Percentiles rank a stretch among this genome's conserved stretches.
phyloP scores from a whole-genome alignment of 2,329 filamentous ascomycete genomes.

The Byssothecium circinans region DNA sequence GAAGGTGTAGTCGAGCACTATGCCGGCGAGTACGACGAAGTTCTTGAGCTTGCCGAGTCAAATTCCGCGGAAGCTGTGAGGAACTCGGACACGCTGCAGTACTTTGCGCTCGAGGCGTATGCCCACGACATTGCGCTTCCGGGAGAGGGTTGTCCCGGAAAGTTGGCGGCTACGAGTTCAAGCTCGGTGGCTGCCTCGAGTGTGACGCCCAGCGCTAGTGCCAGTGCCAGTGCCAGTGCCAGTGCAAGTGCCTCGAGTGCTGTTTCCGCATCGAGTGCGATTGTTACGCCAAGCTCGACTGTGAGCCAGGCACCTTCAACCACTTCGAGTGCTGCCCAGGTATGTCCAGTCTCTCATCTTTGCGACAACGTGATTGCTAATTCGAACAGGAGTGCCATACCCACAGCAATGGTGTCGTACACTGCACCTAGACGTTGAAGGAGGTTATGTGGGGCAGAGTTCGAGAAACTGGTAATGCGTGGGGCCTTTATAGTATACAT shows the following conservation, averaged over 20 bases:
- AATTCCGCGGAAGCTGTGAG: slow-evolving; percentile 53
- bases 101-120: slow-evolving; percentile 70
- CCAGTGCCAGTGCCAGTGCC: slow-evolving; percentile 3
- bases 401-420: slow-evolving; percentile 14
- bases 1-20: slow-evolving; percentile 65
- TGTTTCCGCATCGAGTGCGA: too few relatives aligned
- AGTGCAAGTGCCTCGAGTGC: neutral
- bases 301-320: slow-evolving; percentile 7
- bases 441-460: neutral
- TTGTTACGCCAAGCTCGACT: neutral
- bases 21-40: slow-evolving; percentile 59
- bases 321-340: slow-evolving; percentile 12
- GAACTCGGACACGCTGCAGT: slow-evolving; percentile 66
- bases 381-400: slow-evolving; percentile 20
- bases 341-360: slow-evolving; percentile 1
- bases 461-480: slow-evolving; percentile 1
- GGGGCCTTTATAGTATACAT: slow-evolving; percentile 3
- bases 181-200: neutral
- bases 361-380: neutral
- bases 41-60: slow-evolving; percentile 56
- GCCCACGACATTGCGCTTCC: slow-evolving; percentile 66
- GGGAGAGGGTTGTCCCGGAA: slow-evolving; percentile 63
- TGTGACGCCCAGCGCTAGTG: slow-evolving; percentile 1
- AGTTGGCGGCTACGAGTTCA: slow-evolving; percentile 17
- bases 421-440: slow-evolving; percentile 11